Base-by-base conservation (phyloP, 1,139 yeast genomes). In the Meyerozyma carpophila region DNA sequence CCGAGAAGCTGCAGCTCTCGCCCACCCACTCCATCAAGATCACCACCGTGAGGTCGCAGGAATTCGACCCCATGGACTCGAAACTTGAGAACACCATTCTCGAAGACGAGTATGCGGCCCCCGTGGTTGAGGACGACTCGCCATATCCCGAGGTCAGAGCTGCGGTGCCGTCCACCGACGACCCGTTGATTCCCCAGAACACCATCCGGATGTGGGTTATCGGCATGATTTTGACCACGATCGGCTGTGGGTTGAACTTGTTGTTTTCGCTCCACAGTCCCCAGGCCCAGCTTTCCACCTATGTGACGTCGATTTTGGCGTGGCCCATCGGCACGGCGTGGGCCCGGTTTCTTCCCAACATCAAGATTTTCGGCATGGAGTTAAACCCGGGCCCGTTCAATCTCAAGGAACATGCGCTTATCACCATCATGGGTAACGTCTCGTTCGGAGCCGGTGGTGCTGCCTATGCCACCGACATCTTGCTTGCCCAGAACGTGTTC, bases 101-200 rank as follows among this genome's bases (percentile, higher is more conserved):
- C 24, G 61, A 57, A 29, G 77, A 72, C 50, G 76, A 68, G 14
- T 73, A 73, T 54, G 70, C 80, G 41, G 73, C 69, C 47, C 54
- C 68, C 36, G 51, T 52, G 13, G 73, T 69, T 27, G 75, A 69
- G 54, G 74, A 78, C 53, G 82, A 82, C 55, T 79, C 84, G 18
- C 83, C 85, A 8, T 80, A 79, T 56, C 81, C 86, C 0, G 88
- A 82, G 57, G 89, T 82, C 36, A 71, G 88, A 55, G 85, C 86
- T 5, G 74, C 86, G 4, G 86, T 82, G 34, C 84, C 86, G 2
- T 73, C 81, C 32, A 63, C 69, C 24, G 88, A 82, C 56, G 83
- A 81, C 56, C 68, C 73, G 2, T 48, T 65, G 1, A 53, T 79
- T 29, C 82, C 81, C 1, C 85, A 80, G 54, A 78, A 76, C 53